phyloP scores from a whole-genome alignment of 2,329 filamentous ascomycete species.

The Sporothrix sp. region DNA sequence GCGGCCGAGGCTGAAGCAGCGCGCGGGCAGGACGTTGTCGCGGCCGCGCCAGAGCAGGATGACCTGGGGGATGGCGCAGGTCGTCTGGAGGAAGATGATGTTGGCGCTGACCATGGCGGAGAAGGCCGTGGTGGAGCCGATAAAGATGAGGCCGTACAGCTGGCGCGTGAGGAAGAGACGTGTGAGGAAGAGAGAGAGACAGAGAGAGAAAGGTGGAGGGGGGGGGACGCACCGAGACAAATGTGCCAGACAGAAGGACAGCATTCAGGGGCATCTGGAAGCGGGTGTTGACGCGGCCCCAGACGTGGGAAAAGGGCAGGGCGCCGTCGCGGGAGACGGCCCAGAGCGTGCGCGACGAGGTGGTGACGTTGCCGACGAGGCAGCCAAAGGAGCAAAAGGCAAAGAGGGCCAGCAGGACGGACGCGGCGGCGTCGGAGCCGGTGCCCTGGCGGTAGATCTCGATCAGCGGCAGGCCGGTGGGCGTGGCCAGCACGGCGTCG shows the following conservation, averaged over 20 bases:
- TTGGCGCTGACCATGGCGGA: constrained; percentile 14
- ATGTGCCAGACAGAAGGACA: constrained; percentile 10
- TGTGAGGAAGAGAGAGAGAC: not conserved
- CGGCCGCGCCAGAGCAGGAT: constrained; percentile 22
- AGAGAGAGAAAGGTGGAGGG: not conserved
- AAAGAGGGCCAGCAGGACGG: constrained; percentile 12
- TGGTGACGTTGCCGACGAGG: constrained; percentile 11
- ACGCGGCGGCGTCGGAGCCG: constrained; percentile 1
- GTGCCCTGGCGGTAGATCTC: constrained; percentile 15
- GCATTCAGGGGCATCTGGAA: constrained; percentile 24
- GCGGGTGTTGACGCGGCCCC: constrained; percentile 17
- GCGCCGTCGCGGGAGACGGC: constrained; percentile 20
- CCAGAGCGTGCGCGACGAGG: constrained; percentile 13
- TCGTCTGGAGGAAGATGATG: constrained; percentile 12
- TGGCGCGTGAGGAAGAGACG: not conserved
- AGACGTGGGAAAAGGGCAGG: constrained; percentile 21
- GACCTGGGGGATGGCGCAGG: constrained; percentile 21
- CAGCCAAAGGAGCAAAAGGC: constrained; percentile 15
- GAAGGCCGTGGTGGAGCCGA: constrained; percentile 23
- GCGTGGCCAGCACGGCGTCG: constrained; percentile 5
- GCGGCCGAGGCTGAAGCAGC: constrained; percentile 21
- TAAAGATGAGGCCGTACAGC: constrained; percentile 24
- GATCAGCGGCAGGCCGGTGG: constrained; percentile 14
- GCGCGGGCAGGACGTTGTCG: constrained; percentile 19
- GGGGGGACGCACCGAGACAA: constrained; percentile 4